Percentiles rank a stretch among this genome's conserved stretches.
phyloP scores from a whole-genome alignment of 768 basidiomycete genomes.

The Terana coerulea region DNA sequence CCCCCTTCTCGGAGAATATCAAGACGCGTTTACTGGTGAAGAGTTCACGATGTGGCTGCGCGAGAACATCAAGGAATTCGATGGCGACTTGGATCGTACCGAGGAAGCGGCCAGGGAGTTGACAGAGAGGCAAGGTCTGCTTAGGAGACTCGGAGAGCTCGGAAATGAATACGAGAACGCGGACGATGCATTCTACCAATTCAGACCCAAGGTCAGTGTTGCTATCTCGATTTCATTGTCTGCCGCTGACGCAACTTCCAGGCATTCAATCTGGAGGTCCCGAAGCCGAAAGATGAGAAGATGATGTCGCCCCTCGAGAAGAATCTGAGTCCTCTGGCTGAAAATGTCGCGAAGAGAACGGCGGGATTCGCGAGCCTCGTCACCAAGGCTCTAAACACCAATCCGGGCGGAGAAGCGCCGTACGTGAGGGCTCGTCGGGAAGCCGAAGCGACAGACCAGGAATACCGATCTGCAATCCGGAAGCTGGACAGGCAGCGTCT shows the following conservation, averaged over 20 bases:
- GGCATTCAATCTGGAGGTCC: slow-evolving; percentile 59
- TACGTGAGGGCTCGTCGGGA: slow-evolving; percentile 71
- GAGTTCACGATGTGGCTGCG: slow-evolving; percentile 86
- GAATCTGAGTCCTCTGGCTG: slow-evolving; percentile 38
- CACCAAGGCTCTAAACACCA: slow-evolving; percentile 58
- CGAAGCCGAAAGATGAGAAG: slow-evolving; percentile 22
- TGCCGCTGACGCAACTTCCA: slow-evolving; percentile 18
- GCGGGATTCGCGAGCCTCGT: slow-evolving; percentile 68
- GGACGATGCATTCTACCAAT: slow-evolving; percentile 82
- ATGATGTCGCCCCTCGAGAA: slow-evolving; percentile 26
- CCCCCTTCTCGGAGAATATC: slow-evolving; percentile 81
- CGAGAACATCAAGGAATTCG: slow-evolving; percentile 73
- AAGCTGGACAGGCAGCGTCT: slow-evolving; percentile 83
- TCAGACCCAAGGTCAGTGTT: slow-evolving; percentile 64
- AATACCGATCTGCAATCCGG: slow-evolving; percentile 77
- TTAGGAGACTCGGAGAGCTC: slow-evolving; percentile 75
- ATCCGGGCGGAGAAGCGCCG: slow-evolving; percentile 53
- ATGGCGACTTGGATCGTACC: slow-evolving; percentile 72
- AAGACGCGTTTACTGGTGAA: slow-evolving; percentile 84
- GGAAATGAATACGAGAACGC: slow-evolving; percentile 78
- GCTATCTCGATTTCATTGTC: neutral
- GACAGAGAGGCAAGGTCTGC: slow-evolving; percentile 48
- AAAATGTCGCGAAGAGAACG: slow-evolving; percentile 65
- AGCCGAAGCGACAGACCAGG: slow-evolving; percentile 75
- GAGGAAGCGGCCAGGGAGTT: slow-evolving; percentile 64